Percentiles rank a stretch among this genome's conserved stretches.
These are phyloP conservation scores for Calonectria ilicicola DNA, from an alignment of 2,329 filamentous ascomycete species.

Conservation along the genomic window DNA sequence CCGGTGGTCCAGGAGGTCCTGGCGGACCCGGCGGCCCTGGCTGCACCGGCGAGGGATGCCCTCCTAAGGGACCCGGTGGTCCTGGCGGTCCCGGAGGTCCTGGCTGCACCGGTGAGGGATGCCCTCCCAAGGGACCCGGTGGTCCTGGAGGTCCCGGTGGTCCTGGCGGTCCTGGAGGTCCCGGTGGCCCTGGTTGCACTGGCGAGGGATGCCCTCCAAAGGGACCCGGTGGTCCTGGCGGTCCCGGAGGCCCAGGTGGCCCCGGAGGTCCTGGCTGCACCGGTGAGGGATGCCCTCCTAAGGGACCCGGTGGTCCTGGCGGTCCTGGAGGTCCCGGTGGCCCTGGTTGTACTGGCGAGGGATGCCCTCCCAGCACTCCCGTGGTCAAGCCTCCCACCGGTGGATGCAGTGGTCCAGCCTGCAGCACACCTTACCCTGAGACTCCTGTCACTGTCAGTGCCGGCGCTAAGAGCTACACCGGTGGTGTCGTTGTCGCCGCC, in stretches of 20 bases:
- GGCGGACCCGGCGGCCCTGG: too few relatives aligned
- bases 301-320: too few relatives aligned
- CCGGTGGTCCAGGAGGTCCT: too few relatives aligned
- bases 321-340: too few relatives aligned
- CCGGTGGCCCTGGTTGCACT: neutral
- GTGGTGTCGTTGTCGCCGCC: neutral
- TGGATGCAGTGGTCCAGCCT: neutral
- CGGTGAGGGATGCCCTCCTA: neutral
- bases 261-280: neutral
- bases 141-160: too few relatives aligned
- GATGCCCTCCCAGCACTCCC: neutral
- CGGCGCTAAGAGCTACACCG: slow-evolving; percentile 8
- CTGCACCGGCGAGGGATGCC: neutral
- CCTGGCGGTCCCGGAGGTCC: too few relatives aligned
- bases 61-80: too few relatives aligned
- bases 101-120: neutral
- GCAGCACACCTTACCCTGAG: neutral
- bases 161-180: too few relatives aligned
- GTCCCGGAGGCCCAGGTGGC: neutral
- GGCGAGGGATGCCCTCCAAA: too few relatives aligned
- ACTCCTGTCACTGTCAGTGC: slow-evolving; percentile 5
- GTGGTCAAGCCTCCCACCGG: neutral
- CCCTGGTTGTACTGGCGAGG: neutral
- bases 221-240: neutral
- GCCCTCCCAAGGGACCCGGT: neutral